These are phyloP conservation scores for Solanum hybrid DNA, from an alignment of 305 asterid species.

Conservation along the genomic window DNA sequence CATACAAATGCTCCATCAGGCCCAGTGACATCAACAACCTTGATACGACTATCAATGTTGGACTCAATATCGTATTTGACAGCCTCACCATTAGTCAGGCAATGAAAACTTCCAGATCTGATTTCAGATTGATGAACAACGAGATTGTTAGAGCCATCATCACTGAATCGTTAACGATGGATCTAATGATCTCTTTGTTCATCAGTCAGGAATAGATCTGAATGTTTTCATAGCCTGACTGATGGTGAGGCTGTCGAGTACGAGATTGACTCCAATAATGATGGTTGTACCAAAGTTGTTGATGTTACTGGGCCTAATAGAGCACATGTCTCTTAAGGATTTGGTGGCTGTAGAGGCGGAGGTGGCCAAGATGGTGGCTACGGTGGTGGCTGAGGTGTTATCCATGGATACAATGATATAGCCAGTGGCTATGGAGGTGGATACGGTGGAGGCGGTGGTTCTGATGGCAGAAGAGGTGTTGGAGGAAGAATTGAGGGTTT, in stretches of 20 bases:
- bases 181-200: constrained; percentile 45
- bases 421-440: constrained; percentile 13
- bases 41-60: no score
- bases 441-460: constrained; percentile 16
- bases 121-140: no score
- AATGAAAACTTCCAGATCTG: no score
- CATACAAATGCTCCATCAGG: background rate
- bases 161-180: constrained; percentile 15
- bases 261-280: constrained; percentile 25
- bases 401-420: constrained; percentile 11
- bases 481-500: constrained; percentile 20
- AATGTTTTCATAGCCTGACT: constrained; percentile 41
- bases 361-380: constrained; percentile 20
- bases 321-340: constrained; percentile 12
- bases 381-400: constrained; percentile 24
- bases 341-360: constrained; percentile 7
- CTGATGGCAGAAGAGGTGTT: constrained; percentile 11
- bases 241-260: constrained; percentile 48
- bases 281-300: constrained; percentile 48
- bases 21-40: no score
- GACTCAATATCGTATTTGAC: no score
- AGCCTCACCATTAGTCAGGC: no score
- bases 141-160: no score
- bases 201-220: constrained; percentile 48
- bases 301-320: constrained; percentile 25